Conservation (phyloP, 1,284 basidiomycete genomes). For the Cutaneotrichosporon sp. region DNA sequence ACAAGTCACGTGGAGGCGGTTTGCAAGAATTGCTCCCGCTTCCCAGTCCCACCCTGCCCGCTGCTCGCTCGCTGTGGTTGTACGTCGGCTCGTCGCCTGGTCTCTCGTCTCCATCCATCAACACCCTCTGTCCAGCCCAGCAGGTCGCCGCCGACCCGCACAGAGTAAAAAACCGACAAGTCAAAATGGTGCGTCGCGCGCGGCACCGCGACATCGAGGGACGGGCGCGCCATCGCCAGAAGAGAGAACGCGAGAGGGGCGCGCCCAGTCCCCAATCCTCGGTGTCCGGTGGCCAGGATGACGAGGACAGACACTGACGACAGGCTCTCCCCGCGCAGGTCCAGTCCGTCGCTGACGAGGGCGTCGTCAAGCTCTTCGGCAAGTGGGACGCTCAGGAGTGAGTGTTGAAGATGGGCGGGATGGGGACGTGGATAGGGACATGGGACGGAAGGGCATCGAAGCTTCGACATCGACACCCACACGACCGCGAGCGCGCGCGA, state of each 20-base stretch:
- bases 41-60: neutral
- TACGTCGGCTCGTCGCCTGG: slow-evolving; percentile 1
- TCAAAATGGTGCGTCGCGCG: slow-evolving; percentile 14
- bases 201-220: neutral
- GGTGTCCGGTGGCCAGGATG: neutral
- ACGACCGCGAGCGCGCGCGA: neutral
- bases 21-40: slow-evolving; percentile 1
- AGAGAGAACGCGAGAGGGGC: neutral
- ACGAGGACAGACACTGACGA: neutral
- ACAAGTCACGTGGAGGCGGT: neutral
- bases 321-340: slow-evolving; percentile 75
- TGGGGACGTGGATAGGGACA: neutral
- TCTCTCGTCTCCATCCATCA: slow-evolving; percentile 4
- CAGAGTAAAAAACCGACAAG: slow-evolving; percentile 16
- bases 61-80: neutral
- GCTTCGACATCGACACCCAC: neutral
- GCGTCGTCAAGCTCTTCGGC: slow-evolving; percentile 84
- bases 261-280: neutral
- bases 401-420: slow-evolving; percentile 52
- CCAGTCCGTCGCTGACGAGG: slow-evolving; percentile 74
- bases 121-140: slow-evolving; percentile 11
- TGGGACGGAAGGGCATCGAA: neutral
- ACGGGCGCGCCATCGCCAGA: neutral
- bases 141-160: slow-evolving; percentile 10
- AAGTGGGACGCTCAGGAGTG: slow-evolving; percentile 97